phyloP scores from a whole-genome alignment of 345 rosid species.

The Acer yangbiense region DNA sequence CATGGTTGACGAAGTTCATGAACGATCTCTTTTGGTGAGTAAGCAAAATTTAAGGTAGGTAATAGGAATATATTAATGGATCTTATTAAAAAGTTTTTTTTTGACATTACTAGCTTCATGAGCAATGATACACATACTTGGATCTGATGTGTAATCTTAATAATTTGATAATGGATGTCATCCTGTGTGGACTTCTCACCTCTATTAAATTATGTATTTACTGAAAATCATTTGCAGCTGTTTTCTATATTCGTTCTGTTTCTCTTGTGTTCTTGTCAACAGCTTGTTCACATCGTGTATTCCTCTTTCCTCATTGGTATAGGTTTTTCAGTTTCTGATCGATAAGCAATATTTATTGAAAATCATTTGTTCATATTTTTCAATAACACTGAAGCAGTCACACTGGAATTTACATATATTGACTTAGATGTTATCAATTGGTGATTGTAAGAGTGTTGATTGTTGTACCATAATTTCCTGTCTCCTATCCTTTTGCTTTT shows the following conservation, averaged over 20 bases:
- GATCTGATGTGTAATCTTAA: neutral
- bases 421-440: neutral
- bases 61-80: neutral
- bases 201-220: neutral
- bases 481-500: neutral
- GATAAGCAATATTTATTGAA: neutral
- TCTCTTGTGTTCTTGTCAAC: neutral
- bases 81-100: neutral
- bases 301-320: neutral
- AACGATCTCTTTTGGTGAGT: constrained; percentile 89
- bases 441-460: neutral
- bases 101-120: constrained; percentile 2
- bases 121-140: neutral
- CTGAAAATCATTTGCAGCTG: neutral
- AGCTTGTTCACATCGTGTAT: neutral
- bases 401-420: neutral
- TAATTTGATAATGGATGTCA: neutral
- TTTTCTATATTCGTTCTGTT: neutral
- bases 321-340: neutral
- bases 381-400: neutral
- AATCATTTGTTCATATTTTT: neutral
- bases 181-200: neutral
- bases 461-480: constrained; percentile 6
- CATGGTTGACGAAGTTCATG: constrained; percentile 97
- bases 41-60: constrained; percentile 18